Percentiles rank a stretch among this genome's conserved stretches.
Conservation (phyloP, 352 stramenopile species). For the Globisporangium irregulare region DNA sequence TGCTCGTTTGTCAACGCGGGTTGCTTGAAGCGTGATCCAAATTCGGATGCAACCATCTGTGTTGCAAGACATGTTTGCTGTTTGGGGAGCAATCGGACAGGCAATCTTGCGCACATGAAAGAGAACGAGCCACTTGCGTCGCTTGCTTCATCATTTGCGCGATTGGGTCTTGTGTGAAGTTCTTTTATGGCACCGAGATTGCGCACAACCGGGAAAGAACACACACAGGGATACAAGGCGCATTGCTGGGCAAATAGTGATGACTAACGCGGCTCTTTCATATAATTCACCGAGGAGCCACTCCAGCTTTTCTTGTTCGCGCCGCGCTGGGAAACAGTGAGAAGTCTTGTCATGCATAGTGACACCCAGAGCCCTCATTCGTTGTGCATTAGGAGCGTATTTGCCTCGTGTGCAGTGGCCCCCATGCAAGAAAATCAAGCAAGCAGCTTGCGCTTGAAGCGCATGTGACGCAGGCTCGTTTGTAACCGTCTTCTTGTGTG, state of each 20-base stretch:
- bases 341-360: too few species aligned
- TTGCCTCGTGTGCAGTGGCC: too few species aligned
- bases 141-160: not conserved
- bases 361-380: too few species aligned
- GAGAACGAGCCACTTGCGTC: not conserved
- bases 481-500: too few species aligned
- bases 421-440: too few species aligned
- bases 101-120: not conserved
- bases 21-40: not conserved
- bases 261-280: not conserved
- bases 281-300: not conserved
- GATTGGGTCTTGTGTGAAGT: not conserved
- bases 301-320: too few species aligned
- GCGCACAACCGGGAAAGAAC: not conserved
- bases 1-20: not conserved
- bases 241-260: not conserved
- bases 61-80: not conserved
- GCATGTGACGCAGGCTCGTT: too few species aligned
- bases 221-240: not conserved
- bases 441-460: too few species aligned
- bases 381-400: too few species aligned
- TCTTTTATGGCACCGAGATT: not conserved
- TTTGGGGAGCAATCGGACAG: not conserved
- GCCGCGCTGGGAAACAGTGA: too few species aligned
- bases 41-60: not conserved